A percentile compares a stretch with the other conserved stretches of the same genome.
These are phyloP conservation scores for Phytopythium ostracodes DNA, from an alignment of 352 stramenopile genomes.

Conservation along the genomic window DNA sequence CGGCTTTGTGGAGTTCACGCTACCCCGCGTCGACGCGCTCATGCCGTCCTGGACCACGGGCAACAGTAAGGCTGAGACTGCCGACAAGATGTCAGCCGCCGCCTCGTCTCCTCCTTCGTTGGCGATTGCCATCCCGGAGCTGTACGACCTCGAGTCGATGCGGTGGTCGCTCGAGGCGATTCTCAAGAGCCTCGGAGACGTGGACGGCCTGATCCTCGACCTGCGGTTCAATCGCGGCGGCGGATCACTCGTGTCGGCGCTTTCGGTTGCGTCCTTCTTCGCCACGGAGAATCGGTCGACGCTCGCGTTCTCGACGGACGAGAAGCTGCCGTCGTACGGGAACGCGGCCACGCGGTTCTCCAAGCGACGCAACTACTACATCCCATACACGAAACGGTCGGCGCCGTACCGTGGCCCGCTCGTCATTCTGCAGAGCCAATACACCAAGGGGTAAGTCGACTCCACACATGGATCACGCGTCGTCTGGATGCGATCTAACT, in stretches of 20 bases:
- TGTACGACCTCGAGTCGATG: constrained; percentile 86
- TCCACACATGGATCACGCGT: not conserved
- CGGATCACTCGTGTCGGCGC: constrained; percentile 52
- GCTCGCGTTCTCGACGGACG: constrained; percentile 68
- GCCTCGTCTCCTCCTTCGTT: constrained; percentile 6
- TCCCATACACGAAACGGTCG: constrained; percentile 51
- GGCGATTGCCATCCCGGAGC: constrained; percentile 53
- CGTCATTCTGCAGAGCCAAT: constrained; percentile 68
- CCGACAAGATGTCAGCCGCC: not conserved
- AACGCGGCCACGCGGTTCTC: constrained; percentile 31
- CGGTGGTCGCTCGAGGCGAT: constrained; percentile 84
- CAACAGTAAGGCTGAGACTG: not conserved
- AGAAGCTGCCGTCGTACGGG: constrained; percentile 39
- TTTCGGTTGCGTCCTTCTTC: constrained; percentile 77
- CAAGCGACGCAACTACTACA: constrained; percentile 54
- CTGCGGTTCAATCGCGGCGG: constrained; percentile 73
- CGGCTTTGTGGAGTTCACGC: constrained; percentile 76
- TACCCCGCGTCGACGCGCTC: constrained; percentile 57
- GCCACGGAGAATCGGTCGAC: constrained; percentile 29
- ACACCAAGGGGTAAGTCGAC: constrained; percentile 60
- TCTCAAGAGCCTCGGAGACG: constrained; percentile 47
- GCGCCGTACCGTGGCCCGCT: constrained; percentile 61
- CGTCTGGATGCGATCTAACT: not conserved
- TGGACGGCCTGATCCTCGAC: constrained; percentile 74
- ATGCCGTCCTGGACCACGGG: constrained; percentile 42